phyloP scores from a whole-genome alignment of 305 asterid species.

The Vinca major region DNA sequence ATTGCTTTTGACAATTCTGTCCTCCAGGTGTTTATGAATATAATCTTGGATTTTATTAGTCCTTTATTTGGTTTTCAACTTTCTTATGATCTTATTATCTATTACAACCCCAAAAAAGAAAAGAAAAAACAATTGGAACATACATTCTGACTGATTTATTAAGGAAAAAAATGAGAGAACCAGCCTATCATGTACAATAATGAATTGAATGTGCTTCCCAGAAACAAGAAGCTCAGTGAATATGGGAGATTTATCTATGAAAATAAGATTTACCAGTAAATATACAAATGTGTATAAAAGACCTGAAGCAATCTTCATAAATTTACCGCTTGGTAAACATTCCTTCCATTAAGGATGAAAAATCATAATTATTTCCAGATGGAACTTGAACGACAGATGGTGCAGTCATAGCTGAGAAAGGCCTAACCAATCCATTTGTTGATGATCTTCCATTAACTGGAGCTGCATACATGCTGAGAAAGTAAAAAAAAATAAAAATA shows the following conservation, averaged over 20 bases:
- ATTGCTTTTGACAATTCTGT: background rate
- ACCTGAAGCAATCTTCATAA: background rate
- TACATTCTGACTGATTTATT: background rate
- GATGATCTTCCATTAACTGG: constrained; percentile 12
- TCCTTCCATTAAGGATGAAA: constrained; percentile 25
- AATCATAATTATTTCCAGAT: constrained; percentile 21
- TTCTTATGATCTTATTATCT: too few relatives aligned
- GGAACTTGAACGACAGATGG: constrained; percentile 16
- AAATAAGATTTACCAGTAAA: background rate
- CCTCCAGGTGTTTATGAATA: background rate
- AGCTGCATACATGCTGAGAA: background rate
- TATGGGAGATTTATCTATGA: background rate
- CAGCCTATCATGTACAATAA: background rate
- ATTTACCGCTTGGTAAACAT: constrained; percentile 21
- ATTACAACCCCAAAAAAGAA: too few relatives aligned
- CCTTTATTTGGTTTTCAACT: too few relatives aligned
- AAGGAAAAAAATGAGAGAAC: background rate
- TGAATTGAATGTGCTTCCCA: background rate
- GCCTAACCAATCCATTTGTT: constrained; percentile 6
- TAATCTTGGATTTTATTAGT: background rate
- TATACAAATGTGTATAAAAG: background rate
- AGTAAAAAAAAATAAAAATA: constrained; percentile 1
- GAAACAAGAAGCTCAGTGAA: background rate
- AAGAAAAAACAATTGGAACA: too few relatives aligned
- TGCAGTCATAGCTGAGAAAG: constrained; percentile 11